Evolutionary conservation across 192 early-diverging fungal genomes (phyloP), one percentile per base, ranked within the genome.

Genomic region (Lobosporangium transversale): DNA sequence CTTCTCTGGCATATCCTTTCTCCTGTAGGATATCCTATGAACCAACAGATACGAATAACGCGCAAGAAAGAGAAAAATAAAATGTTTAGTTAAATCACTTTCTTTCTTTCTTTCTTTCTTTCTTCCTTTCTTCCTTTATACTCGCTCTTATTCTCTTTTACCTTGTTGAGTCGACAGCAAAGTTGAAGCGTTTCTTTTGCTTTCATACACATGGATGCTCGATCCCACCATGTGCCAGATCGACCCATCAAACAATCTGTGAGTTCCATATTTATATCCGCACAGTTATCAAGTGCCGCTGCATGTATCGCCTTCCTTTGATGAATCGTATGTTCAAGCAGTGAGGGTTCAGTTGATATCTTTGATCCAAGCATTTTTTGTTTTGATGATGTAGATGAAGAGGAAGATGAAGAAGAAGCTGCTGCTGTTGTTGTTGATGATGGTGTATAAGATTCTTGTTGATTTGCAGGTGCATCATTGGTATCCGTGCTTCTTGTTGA

Each of bases 171-270:
- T 14, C 47, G 58, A 44, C 58, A 67, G 30, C 73, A 76, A 10
- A 56, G 44, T 48, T 53, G 64, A 49, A 76, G 51, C 37, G 21
- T 40, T 18, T 67, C 58, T 24, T 76, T 67, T 23, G 57, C 58
- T 42, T 76, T 67, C 65, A 67, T 67, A 37, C 73, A 76, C 73
- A 76, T 67, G 0, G 58, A 62, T 0, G 73, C 73, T 5, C 63
- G 63, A 21, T 76, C 73, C 73, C 73, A 67, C 73, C 73, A 76
- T 0, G 73, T 62, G 12, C 73, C 73, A 4, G 73, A 53, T 20
- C 35, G 47, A 0, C 73, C 73, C 24, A 62, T 21, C 2, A 76
- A 42, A 58, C 73, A 76, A 32, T 76, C 73, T 20, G 64, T 58
- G 33, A 76, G 35, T 48, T 67, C 73, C 44, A 61, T 50, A 26